Evolutionary conservation across 2,329 filamentous ascomycete species (phyloP).

Genomic region (Hymenoscyphus linearis): DNA sequence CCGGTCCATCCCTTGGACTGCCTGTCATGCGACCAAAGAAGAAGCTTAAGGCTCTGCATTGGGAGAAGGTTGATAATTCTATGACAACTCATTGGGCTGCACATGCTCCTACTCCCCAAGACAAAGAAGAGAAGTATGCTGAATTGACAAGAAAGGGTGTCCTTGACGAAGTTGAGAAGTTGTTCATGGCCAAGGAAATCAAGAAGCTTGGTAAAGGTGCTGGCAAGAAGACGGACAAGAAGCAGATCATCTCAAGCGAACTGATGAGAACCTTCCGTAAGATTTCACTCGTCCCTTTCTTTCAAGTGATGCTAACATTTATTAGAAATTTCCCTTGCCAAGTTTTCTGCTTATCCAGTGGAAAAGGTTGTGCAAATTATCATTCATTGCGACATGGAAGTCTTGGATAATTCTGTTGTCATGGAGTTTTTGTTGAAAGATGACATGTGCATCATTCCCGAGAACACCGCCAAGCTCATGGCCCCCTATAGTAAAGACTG

Average conservation of each 20-base stretch:
- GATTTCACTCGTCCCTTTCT: slow-evolving; percentile 21
- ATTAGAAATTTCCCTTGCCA: slow-evolving; percentile 77
- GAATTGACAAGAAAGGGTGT: slow-evolving; percentile 93
- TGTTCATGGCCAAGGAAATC: slow-evolving; percentile 96
- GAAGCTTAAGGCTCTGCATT: slow-evolving; percentile 98
- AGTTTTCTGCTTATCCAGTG: slow-evolving; percentile 78
- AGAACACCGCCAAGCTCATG: slow-evolving; percentile 86
- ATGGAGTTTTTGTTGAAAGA: slow-evolving; percentile 97
- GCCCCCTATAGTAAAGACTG: slow-evolving; percentile 95
- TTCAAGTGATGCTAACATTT: slow-evolving; percentile 15
- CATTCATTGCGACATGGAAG: slow-evolving; percentile 86
- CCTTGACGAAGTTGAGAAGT: slow-evolving; percentile 92
- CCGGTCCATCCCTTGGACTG: slow-evolving; percentile 58
- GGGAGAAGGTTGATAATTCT: slow-evolving; percentile 95
- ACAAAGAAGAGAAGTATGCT: slow-evolving; percentile 91
- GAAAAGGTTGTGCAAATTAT: slow-evolving; percentile 89
- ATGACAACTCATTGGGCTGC: slow-evolving; percentile 90
- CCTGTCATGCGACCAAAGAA: slow-evolving; percentile 90
- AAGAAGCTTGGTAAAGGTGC: slow-evolving; percentile 70
- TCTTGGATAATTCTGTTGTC: slow-evolving; percentile 82
- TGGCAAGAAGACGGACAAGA: slow-evolving; percentile 83
- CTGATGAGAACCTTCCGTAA: slow-evolving; percentile 79
- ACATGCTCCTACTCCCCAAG: slow-evolving; percentile 78
- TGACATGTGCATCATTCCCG: slow-evolving; percentile 85
- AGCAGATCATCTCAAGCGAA: slow-evolving; percentile 90